These are phyloP conservation scores for Sugiyamaella boreocaroliniensis DNA, from an alignment of 805 yeast species.

Conservation along the genomic window DNA sequence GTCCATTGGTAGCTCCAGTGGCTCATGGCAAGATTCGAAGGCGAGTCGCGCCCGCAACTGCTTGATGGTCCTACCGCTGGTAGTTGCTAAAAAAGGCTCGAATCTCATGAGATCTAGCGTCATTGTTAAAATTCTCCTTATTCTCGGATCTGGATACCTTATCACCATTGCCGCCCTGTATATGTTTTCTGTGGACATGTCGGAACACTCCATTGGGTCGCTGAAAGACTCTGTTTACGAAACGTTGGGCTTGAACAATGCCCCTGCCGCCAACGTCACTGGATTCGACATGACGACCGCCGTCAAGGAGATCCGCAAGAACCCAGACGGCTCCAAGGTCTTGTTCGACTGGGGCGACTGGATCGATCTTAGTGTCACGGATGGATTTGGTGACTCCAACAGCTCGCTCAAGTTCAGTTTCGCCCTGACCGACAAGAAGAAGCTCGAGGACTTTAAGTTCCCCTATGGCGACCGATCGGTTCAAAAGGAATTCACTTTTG, in stretches of 20 bases:
- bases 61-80: not conserved
- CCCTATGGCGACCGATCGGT: conserved; percentile 12
- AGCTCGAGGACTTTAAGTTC: conserved; percentile 7
- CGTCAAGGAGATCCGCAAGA: not conserved
- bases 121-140: conserved; percentile 14
- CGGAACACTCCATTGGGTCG: not conserved
- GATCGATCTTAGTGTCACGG: conserved; percentile 22
- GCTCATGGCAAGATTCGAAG: not conserved
- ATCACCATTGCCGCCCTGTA: conserved; percentile 12
- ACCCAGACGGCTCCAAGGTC: not conserved
- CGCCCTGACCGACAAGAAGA: conserved; percentile 4
- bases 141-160: conserved; percentile 13
- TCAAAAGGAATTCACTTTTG: conserved; percentile 14
- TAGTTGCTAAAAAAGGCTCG: not conserved
- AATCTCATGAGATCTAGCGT: conserved; percentile 9
- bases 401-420: conserved; percentile 3
- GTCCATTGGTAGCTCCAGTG: not conserved
- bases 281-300: not conserved
- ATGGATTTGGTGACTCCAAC: conserved; percentile 3
- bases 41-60: not conserved
- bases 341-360: conserved; percentile 27
- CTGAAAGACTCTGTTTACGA: not conserved
- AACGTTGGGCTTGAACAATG: not conserved
- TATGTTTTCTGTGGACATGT: conserved; percentile 12
- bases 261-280: not conserved